Percentiles rank a stretch among this genome's conserved stretches.
phyloP scores from a whole-genome alignment of 768 basidiomycete genomes.

The Melanogaster broomeanus region DNA sequence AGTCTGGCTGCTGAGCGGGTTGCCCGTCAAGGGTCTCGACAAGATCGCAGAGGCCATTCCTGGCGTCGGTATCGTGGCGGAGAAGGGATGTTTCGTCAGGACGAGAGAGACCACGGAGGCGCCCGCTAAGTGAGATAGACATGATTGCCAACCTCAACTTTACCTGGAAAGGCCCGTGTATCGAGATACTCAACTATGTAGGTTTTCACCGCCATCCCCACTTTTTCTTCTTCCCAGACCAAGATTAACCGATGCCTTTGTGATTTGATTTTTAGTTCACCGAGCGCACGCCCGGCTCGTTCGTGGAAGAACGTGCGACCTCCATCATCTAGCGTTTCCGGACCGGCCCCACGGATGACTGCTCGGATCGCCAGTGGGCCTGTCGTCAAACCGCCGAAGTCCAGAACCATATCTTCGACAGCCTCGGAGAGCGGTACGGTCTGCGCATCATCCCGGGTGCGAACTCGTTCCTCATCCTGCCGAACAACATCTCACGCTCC shows the following conservation, averaged over 20 bases:
- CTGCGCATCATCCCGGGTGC: slow-evolving; percentile 81
- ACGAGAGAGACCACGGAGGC: slow-evolving; percentile 38
- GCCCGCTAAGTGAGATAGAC: slow-evolving; percentile 64
- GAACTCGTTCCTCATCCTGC: slow-evolving; percentile 80
- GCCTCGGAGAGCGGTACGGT: slow-evolving; percentile 80
- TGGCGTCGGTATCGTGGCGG: slow-evolving; percentile 81
- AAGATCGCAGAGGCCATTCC: slow-evolving; percentile 61
- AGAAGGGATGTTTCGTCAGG: slow-evolving; percentile 87
- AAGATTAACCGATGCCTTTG: background rate
- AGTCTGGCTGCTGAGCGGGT: slow-evolving; percentile 81
- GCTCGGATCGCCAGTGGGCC: slow-evolving; percentile 75
- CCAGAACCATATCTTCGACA: slow-evolving; percentile 91
- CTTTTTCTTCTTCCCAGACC: background rate
- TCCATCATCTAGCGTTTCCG: slow-evolving; percentile 87
- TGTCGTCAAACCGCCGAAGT: slow-evolving; percentile 86
- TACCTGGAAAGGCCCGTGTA: slow-evolving; percentile 77
- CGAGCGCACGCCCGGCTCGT: slow-evolving; percentile 85
- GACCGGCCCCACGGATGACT: slow-evolving; percentile 51
- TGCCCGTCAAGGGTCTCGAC: slow-evolving; percentile 66
- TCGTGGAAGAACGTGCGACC: slow-evolving; percentile 80
- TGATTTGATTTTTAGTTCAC: slow-evolving; percentile 60
- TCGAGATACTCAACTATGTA: slow-evolving; percentile 85
- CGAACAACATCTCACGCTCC: slow-evolving; percentile 82
- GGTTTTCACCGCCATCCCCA: slow-evolving; percentile 28
- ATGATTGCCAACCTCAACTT: slow-evolving; percentile 80